Base-by-base conservation (phyloP, 2,329 filamentous ascomycete genomes). In the Canariomyces notabilis region DNA sequence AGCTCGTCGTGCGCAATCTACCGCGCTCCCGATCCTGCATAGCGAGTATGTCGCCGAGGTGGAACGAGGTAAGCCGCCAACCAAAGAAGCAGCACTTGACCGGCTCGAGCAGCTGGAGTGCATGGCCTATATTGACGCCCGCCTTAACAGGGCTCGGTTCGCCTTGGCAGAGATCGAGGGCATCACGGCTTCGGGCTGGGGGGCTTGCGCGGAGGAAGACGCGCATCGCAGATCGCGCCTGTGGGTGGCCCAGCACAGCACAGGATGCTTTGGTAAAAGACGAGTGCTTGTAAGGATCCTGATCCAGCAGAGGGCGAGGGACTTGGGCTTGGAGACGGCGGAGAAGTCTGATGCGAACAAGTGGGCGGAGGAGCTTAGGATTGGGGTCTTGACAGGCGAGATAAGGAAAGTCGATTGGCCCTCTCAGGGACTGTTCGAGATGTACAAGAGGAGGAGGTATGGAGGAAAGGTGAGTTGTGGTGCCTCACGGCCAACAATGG, bases 361-460 rank as follows among this genome's bases (percentile, higher is more conserved):
- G 14, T 44, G 42, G 42, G 42, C 18, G 23, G 23, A 33, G 20
- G 19, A 6, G 19, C 5, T 38, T 11, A 14, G 35, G 35, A 3
- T 5, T 5, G 2, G 6, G 42, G 16, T 4, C 14, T 5, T 20
- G 34, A 37, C 3, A n/a, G 35, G 35, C 12, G n/a, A 12, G 42
- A 9, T 12, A 14, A 19, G 23, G 14, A 11, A 14, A 14, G 22
- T 3, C 6, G 14, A 32, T 20, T 44, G 42, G 42, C 42, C 42
- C 5, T 19, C 3, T 9, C 15, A 39, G 36, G 15, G 14, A 20
- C 9, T 20, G 26, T 22, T 44, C 23, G n/a, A 21, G 19, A 14
- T 34, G 11, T 44, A 44, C 34, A 44, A 44, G 36, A 2, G 11
- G 42, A 11, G 20, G 26, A 21, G 35, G 36, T 44, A 44, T 19